Percentiles rank a stretch among this genome's conserved stretches.
Evolutionary conservation across 176 grass and related monocot species (phyloP).

Genomic region (Oryza rufipogon): DNA sequence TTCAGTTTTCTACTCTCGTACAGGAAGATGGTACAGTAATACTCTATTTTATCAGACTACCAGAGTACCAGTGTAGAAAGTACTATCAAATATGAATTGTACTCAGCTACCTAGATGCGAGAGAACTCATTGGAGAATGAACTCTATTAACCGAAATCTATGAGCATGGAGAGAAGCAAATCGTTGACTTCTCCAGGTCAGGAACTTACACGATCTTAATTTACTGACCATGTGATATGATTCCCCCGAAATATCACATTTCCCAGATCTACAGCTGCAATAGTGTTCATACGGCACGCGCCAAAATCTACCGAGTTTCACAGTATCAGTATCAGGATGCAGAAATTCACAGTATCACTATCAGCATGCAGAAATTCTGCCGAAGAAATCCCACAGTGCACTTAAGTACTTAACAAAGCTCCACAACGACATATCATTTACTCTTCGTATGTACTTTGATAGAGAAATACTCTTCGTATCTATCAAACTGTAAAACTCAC

Average conservation of each 20-base stretch:
- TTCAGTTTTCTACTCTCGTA: neutral
- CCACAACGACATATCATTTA: neutral
- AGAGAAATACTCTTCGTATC: neutral
- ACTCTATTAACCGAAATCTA: conserved; percentile 15
- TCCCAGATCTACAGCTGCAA: conserved; percentile 15
- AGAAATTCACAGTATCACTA: neutral
- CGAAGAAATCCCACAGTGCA: neutral
- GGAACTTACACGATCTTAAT: conserved; percentile 12
- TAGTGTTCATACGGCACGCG: conserved; percentile 27
- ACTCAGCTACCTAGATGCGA: conserved; percentile 32
- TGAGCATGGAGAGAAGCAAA: conserved; percentile 39
- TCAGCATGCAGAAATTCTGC: neutral
- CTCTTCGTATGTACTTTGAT: neutral
- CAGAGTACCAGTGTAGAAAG: conserved; percentile 10
- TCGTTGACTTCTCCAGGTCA: conserved; percentile 42
- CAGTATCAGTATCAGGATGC: neutral
- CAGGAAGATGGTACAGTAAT: neutral
- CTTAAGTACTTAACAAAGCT: too few relatives aligned
- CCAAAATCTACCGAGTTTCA: neutral
- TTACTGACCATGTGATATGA: conserved; percentile 16
- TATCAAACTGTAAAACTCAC: neutral
- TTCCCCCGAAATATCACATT: conserved; percentile 19
- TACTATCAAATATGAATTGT: neutral
- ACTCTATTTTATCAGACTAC: neutral
- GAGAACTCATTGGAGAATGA: conserved; percentile 36